Evolutionary conservation across 1,139 yeast genomes (phyloP).

Genomic region (Suhomyces anneliseae): DNA sequence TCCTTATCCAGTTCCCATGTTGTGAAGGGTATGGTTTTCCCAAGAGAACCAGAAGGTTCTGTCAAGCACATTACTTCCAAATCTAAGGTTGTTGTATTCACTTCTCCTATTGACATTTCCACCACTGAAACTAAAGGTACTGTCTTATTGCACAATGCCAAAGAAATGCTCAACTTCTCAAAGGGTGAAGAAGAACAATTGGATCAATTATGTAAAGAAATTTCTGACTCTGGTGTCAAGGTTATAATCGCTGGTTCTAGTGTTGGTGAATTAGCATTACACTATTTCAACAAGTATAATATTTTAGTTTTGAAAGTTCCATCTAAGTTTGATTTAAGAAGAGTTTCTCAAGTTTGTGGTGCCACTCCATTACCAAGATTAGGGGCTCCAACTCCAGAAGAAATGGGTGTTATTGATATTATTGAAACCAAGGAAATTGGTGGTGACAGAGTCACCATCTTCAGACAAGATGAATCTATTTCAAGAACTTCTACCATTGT

Average conservation of each 20-base stretch:
- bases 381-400: slow-evolving; percentile 96
- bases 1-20: slow-evolving; percentile 74
- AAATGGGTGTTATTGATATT: slow-evolving; percentile 82
- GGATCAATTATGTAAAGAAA: slow-evolving; percentile 82
- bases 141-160: slow-evolving; percentile 89
- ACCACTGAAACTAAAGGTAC: slow-evolving; percentile 98
- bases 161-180: slow-evolving; percentile 94
- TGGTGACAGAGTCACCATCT: slow-evolving; percentile 94
- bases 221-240: slow-evolving; percentile 78
- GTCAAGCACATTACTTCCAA: slow-evolving; percentile 58
- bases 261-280: slow-evolving; percentile 89
- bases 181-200: slow-evolving; percentile 96
- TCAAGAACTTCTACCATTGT: slow-evolving; percentile 84
- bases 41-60: slow-evolving; percentile 92
- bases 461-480: slow-evolving; percentile 78
- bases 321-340: slow-evolving; percentile 89
- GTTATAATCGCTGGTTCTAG: slow-evolving; percentile 93
- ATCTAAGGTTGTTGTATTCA: slow-evolving; percentile 88
- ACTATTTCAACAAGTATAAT: slow-evolving; percentile 83
- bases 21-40: slow-evolving; percentile 96
- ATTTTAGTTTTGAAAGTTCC: slow-evolving; percentile 87
- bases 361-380: slow-evolving; percentile 94
- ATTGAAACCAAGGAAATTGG: slow-evolving; percentile 95
- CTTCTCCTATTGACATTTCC: slow-evolving; percentile 92
- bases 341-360: slow-evolving; percentile 94